Base-by-base conservation (phyloP, 2,329 filamentous ascomycete species). In the Monosporascus sp. region DNA sequence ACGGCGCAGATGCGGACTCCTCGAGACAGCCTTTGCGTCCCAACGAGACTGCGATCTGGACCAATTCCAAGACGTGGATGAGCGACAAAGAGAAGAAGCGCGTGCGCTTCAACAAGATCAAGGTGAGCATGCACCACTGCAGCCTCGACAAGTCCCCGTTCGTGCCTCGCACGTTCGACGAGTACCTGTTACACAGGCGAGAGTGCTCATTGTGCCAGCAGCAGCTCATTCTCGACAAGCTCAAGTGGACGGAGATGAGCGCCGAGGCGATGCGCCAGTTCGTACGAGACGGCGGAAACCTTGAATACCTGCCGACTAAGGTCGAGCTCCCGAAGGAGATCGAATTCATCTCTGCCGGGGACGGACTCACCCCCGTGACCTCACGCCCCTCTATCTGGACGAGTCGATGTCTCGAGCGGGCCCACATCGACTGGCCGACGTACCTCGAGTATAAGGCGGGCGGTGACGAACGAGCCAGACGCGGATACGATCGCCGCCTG, bases 121-220 rank as follows among this genome's bases (percentile, higher is more conserved):
- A 62, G 58, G 57, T 62, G n/a, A 69, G 69, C 45, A 54, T 74
- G 48, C 65, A 62, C 20, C 65, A 69, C 47, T 68, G 72, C 49
- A 61, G 67, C n/a, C 65, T 67, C 2, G 63, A 66, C 46, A 65
- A 66, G 14, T 74, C 72, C 0, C 70, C 72, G 1, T 70, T 68
- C 47, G 54, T 72, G 6, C 73, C 72, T 9, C 63, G 65, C 44
- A 70, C 34, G 9, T 66, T 70, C 3, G 60, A 62, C 2, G 67
- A 73, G 31, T 60, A 54, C 56, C 15, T 59, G 24, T 47, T 47
- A 5, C 52, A 57, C 34, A 54, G 51, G 50, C 37, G 25, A 18
- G 37, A 50, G 15, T 48, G 45, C 49, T 42, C 34, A 60, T 39
- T 36, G 50, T 47, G 39, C 24, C 48, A 53, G 41, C 15, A 49